Base-by-base conservation (phyloP, 2,329 filamentous ascomycete species). In the Cyanodermella asteris region DNA sequence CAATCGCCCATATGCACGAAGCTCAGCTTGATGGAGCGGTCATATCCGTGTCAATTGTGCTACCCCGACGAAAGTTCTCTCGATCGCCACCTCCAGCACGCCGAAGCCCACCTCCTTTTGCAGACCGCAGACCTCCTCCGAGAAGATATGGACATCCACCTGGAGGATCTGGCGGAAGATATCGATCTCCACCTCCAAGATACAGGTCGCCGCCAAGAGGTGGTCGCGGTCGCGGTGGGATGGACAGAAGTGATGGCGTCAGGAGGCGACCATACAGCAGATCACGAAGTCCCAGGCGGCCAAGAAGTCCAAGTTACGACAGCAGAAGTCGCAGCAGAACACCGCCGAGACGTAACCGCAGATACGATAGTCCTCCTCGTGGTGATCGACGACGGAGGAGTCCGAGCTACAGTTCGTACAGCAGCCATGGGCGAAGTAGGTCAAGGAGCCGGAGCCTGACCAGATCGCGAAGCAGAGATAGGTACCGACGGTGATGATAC, bases 1-100 rank as follows among this genome's bases (percentile, higher is more conserved):
- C 87, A 15, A 90, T 93, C 38, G 69, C 82, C 11, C 77, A 91
- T 45, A 94, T 97, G 87, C 87, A 97, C 48, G 87, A 97, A 52
- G 80, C 77, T n/a, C 77, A 91, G 42, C 54, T 91, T 15, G 82
- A 93, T 46, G 81, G 81, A 25, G 67, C 72, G 13, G 59, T 69
- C 19, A 71, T 93, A 41, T 74, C 73, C 40, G 82, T 93, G 24
- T 87, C 77, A 22, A 87, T 93, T 36, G 78, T 91, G 14, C 58
- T 91, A 18, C 80, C 80, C 1, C 67, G 75, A 24, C 70, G 75
- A 39, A 78, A 80, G 38, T 77, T 91, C 40, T 82, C 77, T 5
- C 69, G 68, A 11, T 68, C 74, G 22, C 82, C 82, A 10, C 78
- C 78, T 2, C 64, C 64, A 5, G 67, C 73, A 25, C 64, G 72